Conservation (phyloP, 2,329 filamentous ascomycete species). For the Fusarium sp. region DNA sequence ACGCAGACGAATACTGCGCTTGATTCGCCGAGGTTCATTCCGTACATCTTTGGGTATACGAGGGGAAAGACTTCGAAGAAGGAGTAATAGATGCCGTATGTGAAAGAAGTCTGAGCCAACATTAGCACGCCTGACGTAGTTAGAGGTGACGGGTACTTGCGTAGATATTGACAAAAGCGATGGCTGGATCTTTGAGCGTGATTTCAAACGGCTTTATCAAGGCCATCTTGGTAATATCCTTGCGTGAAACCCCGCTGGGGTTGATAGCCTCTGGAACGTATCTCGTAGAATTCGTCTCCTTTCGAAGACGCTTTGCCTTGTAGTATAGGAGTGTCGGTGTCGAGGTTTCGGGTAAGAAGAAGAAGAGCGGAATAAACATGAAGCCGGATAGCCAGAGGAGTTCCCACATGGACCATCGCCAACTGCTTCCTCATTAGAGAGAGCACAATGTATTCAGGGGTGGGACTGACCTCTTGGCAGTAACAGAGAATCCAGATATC, state of each 20-base stretch:
- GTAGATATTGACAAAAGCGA: neutral
- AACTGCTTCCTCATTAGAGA: neutral
- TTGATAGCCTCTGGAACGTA: neutral
- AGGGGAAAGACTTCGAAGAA: neutral
- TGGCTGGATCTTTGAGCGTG: neutral
- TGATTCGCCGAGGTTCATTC: neutral
- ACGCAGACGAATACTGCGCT: neutral
- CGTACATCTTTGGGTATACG: neutral
- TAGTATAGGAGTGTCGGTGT: neutral
- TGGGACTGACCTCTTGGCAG: neutral
- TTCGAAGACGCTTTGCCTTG: neutral
- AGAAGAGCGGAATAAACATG: neutral
- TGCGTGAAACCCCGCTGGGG: neutral
- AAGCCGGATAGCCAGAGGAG: neutral
- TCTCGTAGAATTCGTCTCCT: neutral
- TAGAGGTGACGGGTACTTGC: neutral
- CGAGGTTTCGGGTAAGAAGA: neutral
- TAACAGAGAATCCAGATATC: neutral
- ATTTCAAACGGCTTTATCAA: neutral
- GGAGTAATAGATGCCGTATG: neutral
- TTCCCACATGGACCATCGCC: neutral
- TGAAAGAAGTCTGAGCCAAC: neutral
- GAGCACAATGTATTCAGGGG: neutral
- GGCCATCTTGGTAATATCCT: neutral
- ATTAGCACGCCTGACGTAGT: too few species aligned